These are phyloP conservation scores for Symbiodinium natans DNA, from an alignment of 73 alveolate genomes.

Conservation along the genomic window DNA sequence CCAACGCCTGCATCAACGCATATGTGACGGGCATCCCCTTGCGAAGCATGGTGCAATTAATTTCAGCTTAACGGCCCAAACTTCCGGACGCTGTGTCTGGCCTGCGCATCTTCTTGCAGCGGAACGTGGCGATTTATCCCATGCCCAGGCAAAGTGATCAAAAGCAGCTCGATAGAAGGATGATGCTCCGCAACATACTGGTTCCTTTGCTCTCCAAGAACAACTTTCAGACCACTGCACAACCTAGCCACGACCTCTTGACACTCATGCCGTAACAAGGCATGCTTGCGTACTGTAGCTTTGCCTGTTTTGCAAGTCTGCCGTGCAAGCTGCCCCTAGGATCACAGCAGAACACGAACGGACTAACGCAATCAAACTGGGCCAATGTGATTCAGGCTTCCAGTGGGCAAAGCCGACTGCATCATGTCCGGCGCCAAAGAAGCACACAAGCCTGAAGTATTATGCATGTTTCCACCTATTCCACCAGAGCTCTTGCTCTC, in stretches of 20 bases:
- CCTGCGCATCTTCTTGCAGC: conserved; percentile 68
- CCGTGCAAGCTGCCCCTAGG: no score
- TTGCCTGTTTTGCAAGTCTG: no score
- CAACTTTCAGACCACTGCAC: no score
- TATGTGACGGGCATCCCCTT: neutral
- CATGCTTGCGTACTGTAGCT: no score
- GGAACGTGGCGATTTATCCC: conserved; percentile 56
- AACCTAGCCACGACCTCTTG: no score
- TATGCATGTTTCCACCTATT: no score
- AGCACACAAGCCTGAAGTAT: conserved; percentile 66
- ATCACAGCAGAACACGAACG: no score
- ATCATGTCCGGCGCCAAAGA: conserved; percentile 77
- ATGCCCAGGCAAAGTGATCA: conserved; percentile 69
- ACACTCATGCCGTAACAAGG: no score
- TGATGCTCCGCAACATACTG: neutral
- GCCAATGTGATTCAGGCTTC: conserved; percentile 32
- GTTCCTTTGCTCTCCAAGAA: conserved; percentile 17
- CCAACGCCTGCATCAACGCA: conserved; percentile 7
- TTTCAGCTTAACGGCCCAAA: neutral
- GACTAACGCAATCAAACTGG: no score
- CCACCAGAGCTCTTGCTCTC: no score
- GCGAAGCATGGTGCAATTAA: neutral
- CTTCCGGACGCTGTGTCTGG: neutral
- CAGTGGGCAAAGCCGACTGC: conserved; percentile 60
- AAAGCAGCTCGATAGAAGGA: conserved; percentile 45